Percentiles rank a stretch among this genome's conserved stretches.
Conservation (phyloP, 2,329 filamentous ascomycete genomes). For the Alternaria hordeiaustralica region DNA sequence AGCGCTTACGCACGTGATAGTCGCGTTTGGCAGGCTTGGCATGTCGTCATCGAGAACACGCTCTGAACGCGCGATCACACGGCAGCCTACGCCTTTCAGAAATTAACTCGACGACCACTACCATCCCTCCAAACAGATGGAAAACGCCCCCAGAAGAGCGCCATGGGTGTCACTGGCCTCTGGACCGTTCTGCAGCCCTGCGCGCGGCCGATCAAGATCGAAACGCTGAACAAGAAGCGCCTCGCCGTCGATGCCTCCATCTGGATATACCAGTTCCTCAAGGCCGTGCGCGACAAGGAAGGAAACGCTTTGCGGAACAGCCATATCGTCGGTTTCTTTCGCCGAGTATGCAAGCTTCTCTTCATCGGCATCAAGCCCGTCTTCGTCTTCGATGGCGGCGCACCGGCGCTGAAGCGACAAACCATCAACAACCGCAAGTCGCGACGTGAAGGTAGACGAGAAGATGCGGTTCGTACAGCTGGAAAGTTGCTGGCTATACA, state of each 20-base stretch:
- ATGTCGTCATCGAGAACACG: conserved; percentile 26
- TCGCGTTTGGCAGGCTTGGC: conserved; percentile 11
- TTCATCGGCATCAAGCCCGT: conserved; percentile 97
- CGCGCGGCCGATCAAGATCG: conserved; percentile 93
- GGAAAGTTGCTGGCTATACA: conserved; percentile 91
- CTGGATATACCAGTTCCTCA: conserved; percentile 99
- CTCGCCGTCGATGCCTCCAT: conserved; percentile 98
- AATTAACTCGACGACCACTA: neutral
- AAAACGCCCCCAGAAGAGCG: conserved; percentile 3
- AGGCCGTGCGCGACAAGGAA: conserved; percentile 97
- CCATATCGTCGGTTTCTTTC: conserved; percentile 97
- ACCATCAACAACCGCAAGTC: conserved; percentile 82
- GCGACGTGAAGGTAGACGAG: conserved; percentile 83
- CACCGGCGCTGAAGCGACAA: conserved; percentile 86
- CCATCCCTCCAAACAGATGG: conserved; percentile 20
- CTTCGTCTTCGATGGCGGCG: conserved; percentile 97
- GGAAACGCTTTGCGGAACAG: conserved; percentile 95
- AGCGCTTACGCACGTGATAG: neutral
- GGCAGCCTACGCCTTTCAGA: conserved; percentile 10
- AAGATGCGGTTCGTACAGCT: conserved; percentile 91
- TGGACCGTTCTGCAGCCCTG: conserved; percentile 97
- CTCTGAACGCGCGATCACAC: conserved; percentile 26
- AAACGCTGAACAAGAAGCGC: conserved; percentile 93
- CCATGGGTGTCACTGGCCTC: conserved; percentile 96
- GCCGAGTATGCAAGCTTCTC: conserved; percentile 94